Evolutionary conservation across 352 stramenopile species (phyloP).

Genomic region (Globisporangium nunn): DNA sequence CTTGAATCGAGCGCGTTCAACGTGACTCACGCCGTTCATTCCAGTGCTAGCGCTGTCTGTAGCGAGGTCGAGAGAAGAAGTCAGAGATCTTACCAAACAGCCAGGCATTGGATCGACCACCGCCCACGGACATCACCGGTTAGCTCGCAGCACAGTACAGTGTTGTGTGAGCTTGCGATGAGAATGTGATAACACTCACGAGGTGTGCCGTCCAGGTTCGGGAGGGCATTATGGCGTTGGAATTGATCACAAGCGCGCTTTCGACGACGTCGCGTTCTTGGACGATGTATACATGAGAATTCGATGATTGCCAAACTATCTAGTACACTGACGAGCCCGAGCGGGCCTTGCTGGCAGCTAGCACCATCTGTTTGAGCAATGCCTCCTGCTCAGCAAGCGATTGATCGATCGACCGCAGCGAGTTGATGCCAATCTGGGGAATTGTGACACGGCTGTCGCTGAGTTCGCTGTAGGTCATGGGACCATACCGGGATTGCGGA

Average conservation of each 20-base stretch:
- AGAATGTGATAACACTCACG: too few relatives aligned
- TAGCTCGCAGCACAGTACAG: too few relatives aligned
- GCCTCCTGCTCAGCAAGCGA: slow-evolving; percentile 23
- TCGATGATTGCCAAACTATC: neutral
- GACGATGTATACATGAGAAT: neutral
- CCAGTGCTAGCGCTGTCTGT: too few relatives aligned
- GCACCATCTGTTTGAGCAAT: slow-evolving; percentile 19
- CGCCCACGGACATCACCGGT: too few relatives aligned
- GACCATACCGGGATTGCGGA: neutral
- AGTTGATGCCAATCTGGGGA: neutral
- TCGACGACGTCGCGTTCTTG: neutral
- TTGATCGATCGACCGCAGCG: slow-evolving; percentile 17
- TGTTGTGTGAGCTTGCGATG: too few relatives aligned
- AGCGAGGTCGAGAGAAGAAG: too few relatives aligned
- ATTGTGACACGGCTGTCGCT: neutral
- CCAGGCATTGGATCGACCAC: too few relatives aligned
- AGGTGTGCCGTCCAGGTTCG: too few relatives aligned
- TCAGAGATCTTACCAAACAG: too few relatives aligned
- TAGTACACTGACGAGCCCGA: slow-evolving; percentile 1
- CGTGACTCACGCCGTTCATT: too few relatives aligned
- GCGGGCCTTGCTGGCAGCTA: slow-evolving; percentile 12
- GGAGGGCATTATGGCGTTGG: too few relatives aligned
- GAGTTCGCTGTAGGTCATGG: neutral
- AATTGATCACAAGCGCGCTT: neutral
- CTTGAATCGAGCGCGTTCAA: too few relatives aligned